These are phyloP conservation scores for Vaccinium vitisidaea DNA, from an alignment of 148 eudicot species.

Conservation along the genomic window DNA sequence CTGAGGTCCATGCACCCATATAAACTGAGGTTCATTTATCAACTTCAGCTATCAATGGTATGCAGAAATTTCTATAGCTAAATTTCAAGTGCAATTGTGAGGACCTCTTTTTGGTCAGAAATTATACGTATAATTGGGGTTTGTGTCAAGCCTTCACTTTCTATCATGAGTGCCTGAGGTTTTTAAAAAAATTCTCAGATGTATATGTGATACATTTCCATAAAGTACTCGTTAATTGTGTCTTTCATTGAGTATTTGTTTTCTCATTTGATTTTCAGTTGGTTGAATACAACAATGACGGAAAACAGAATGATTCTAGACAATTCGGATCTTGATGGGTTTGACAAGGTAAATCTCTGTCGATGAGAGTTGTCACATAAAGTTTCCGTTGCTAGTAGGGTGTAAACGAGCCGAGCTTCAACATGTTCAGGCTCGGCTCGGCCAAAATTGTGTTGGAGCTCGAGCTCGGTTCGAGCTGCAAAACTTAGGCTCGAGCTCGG, in stretches of 20 bases:
- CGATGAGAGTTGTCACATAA: neutral
- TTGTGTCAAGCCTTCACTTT: neutral
- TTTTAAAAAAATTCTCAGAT: neutral
- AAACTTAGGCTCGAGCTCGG: no score
- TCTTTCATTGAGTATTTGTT: constrained; percentile 10
- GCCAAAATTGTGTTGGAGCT: no score
- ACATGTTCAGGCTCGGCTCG: no score
- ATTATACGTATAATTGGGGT: neutral
- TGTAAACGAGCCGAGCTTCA: no score
- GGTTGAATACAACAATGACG: constrained; percentile 89
- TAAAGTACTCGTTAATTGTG: neutral
- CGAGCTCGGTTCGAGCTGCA: no score
- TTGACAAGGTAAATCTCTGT: constrained; percentile 57
- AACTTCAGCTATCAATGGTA: neutral
- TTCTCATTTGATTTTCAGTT: constrained; percentile 44
- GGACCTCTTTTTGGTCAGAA: neutral
- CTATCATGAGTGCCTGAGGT: neutral
- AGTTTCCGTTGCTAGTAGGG: neutral
- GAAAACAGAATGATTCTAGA: constrained; percentile 57
- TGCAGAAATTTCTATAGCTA: neutral
- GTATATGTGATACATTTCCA: neutral
- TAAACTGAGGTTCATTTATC: neutral
- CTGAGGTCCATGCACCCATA: constrained; percentile 1
- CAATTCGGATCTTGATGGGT: constrained; percentile 72
- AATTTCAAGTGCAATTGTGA: neutral